Evolutionary conservation across 1,284 basidiomycete species (phyloP), one percentile per base, ranked within the genome.

Genomic region (Cyathus olla): DNA sequence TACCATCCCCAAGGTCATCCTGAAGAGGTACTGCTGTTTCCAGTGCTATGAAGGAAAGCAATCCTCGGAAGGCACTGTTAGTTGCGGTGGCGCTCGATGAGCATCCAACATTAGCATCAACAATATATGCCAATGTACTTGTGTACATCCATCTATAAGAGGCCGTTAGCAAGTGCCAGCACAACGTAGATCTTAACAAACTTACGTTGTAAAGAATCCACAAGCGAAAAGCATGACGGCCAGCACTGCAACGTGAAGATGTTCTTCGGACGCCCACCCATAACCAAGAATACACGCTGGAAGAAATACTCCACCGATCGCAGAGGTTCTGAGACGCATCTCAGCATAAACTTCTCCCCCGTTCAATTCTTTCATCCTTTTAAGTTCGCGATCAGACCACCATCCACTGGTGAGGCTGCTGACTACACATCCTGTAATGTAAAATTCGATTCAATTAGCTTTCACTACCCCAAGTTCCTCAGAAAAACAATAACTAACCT

Each of bases 341-440:
- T 94, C 65, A 31, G 17, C 42, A 52, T 52, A 48, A 8, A 26
- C 48, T 40, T 83, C 78, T 2, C 91, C 93, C 2, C 85, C 87
- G 64, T 92, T 91, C 51, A 81, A 76, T 22, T 77, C 81, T 62
- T 86, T 91, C 56, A 92, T 75, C 50, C 81, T 80, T 4, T 74
- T 72, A 29, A 95, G 80, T 37, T 90, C 81, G 47, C 80, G 74
- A 74, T 97, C 95, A 2, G 91, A 94, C 80, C 89, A 94, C 10
- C 89, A 82, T 0, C 95, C 95, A 10, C 95, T 95, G 0, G 91
- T 64, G 9, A 95, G 65, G 61, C 89, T 92, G 3, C 95, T 95
- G 2, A 79, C 70, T 31, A 95, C 82, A 64, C 85, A 88, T 6
- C 94, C 93, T 80, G 58, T 4, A 40, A 52, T 21, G 17, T 42